Conservation (phyloP, 164 flowering plant species). For the Magnolia changhungtana region DNA sequence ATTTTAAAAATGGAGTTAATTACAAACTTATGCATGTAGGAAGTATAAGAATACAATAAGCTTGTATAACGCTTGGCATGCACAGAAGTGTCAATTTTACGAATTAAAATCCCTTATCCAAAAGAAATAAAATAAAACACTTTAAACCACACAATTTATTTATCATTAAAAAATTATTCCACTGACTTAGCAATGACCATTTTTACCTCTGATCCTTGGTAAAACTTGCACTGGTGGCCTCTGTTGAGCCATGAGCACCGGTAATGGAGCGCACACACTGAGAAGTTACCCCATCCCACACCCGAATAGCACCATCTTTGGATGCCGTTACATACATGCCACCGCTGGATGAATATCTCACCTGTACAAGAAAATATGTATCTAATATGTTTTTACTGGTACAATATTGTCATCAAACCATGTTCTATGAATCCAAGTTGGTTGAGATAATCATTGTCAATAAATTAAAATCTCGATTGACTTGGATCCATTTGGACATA, state of each 20-base stretch:
- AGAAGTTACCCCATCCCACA: conserved; percentile 85
- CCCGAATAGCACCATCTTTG: conserved; percentile 77
- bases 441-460: not conserved
- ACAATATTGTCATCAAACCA: not conserved
- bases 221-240: conserved; percentile 71
- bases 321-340: conserved; percentile 88
- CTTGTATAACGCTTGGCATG: too few relatives aligned
- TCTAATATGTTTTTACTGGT: not conserved
- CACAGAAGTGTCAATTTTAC: too few relatives aligned
- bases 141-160: not conserved
- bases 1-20: too few relatives aligned
- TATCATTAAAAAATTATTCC: not conserved
- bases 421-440: not conserved
- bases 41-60: too few relatives aligned
- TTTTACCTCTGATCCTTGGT: conserved; percentile 77
- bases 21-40: too few relatives aligned
- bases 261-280: conserved; percentile 66
- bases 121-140: not conserved
- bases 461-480: conserved; percentile 2
- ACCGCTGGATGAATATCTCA: conserved; percentile 76
- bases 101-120: too few relatives aligned
- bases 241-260: conserved; percentile 76
- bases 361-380: conserved; percentile 33
- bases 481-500: not conserved
- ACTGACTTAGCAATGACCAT: not conserved